Conservation (phyloP, 768 basidiomycete species). For the Serendipita sp. region DNA sequence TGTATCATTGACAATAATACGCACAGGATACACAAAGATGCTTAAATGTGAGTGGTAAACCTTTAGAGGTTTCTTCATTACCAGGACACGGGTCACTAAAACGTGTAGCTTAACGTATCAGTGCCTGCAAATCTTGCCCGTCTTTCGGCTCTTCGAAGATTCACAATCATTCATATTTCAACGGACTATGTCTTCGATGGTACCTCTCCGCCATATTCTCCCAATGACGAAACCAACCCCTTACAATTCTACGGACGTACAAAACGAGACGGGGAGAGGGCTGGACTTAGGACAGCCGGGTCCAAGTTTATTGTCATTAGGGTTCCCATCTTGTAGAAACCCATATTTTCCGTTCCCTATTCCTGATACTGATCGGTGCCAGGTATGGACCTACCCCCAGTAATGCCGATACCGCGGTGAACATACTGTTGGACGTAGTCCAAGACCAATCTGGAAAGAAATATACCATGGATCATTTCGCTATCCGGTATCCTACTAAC, state of each 20-base stretch:
- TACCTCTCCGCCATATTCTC: constrained; percentile 75
- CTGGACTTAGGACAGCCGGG: constrained; percentile 42
- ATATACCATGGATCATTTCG: constrained; percentile 94
- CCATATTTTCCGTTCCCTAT: background rate
- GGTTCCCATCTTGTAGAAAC: constrained; percentile 70
- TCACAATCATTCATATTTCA: constrained; percentile 77
- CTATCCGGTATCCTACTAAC: constrained; percentile 84
- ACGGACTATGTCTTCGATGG: constrained; percentile 98
- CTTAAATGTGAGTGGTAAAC: too few relatives aligned
- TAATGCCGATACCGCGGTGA: constrained; percentile 80
- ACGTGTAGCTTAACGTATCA: constrained; percentile 53
- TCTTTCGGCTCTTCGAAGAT: constrained; percentile 43
- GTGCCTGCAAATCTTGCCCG: constrained; percentile 59
- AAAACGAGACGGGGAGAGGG: constrained; percentile 76
- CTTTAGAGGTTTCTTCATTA: background rate
- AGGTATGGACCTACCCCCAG: constrained; percentile 79
- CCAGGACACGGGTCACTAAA: background rate
- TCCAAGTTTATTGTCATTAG: constrained; percentile 56
- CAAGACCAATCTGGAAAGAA: constrained; percentile 71
- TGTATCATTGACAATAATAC: constrained; percentile 35
- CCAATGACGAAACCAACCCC: constrained; percentile 58
- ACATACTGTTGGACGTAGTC: constrained; percentile 74
- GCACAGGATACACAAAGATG: constrained; percentile 21
- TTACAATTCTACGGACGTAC: constrained; percentile 77
- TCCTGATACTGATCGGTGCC: background rate